Evolutionary conservation across 1,284 basidiomycete genomes (phyloP), one percentile per base, ranked within the genome.

Genomic region (Malassezia equina): DNA sequence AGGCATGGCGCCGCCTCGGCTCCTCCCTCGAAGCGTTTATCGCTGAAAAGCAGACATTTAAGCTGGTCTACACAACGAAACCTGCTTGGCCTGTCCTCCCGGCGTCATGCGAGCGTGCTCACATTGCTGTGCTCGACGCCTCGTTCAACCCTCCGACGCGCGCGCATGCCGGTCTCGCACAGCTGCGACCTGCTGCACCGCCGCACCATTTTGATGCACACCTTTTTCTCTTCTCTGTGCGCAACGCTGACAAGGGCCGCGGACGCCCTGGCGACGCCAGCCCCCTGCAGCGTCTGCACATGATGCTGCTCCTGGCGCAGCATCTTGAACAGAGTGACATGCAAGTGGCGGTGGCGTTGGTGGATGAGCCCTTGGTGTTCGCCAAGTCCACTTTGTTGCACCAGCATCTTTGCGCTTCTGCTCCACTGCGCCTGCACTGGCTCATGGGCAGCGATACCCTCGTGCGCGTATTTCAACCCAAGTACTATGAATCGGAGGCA

Each of bases 91-190:
- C 60, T 11, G 57, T 55, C 9, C 15, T 39, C 23, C 31, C 49
- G 21, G 27, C 48, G 5, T 39, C 47, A 8, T 28, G 21, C 33
- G 19, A 34, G 4, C 28, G 28, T 11, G 42, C 28, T n/a, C 25
- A 68, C 48, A 76, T 81, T 32, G 73, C 78, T 2, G 80, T 94
- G 17, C 80, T 96, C 31, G 91, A 96, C 69, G 86, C 89, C 0
- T 91, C 88, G 0, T 96, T 90, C 78, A 95, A 98, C 67, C 91
- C 93, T 1, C 93, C 93, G 0, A 90, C 88, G 0, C 75, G 80
- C 11, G 90, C 93, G 0, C 91, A 98, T 71, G 80, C 86, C 52
- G 84, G 86, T 0, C 82, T 57, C 95, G 42, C 83, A 83, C 17
- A 80, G 79, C 52, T 77, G 79, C n/a, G 11, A 1, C 15, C 17